Percentiles rank a stretch among this genome's conserved stretches.
These are phyloP conservation scores for Nymphaea thermarum DNA, from an alignment of 164 flowering plant genomes.

Conservation along the genomic window DNA sequence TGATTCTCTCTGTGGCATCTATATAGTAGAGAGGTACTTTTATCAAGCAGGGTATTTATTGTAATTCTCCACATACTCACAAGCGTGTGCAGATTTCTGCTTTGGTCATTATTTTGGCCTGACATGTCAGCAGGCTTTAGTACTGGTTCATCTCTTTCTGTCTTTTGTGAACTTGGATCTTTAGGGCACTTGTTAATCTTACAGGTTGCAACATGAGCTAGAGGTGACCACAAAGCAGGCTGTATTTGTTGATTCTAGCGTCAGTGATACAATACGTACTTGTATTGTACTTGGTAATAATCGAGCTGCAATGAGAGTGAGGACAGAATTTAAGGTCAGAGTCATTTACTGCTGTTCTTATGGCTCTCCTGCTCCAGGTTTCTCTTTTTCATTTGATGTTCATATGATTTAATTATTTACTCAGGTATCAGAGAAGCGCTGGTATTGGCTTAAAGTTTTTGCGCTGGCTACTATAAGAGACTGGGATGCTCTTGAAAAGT, in stretches of 20 bases:
- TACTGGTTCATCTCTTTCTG: no score
- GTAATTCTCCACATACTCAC: no score
- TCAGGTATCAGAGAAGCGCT: slow-evolving; percentile 91
- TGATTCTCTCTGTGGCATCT: no score
- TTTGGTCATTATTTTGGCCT: no score
- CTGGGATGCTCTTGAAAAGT: slow-evolving; percentile 94
- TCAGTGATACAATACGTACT: slow-evolving; percentile 90
- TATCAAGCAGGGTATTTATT: no score
- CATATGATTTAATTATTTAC: background rate
- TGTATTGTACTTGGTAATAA: slow-evolving; percentile 91
- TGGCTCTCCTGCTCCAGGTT: slow-evolving; percentile 2
- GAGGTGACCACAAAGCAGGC: slow-evolving; percentile 89
- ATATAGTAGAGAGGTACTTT: no score
- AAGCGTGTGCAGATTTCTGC: no score
- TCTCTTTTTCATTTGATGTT: background rate
- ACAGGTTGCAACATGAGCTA: slow-evolving; percentile 83
- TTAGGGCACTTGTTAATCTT: background rate
- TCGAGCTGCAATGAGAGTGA: slow-evolving; percentile 82
- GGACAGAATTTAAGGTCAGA: slow-evolving; percentile 78
- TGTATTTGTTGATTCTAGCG: slow-evolving; percentile 88
- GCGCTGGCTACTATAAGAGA: slow-evolving; percentile 91
- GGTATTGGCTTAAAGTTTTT: slow-evolving; percentile 98
- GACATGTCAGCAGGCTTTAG: no score
- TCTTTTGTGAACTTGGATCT: no score
- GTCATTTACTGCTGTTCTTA: slow-evolving; percentile 3